Evolutionary conservation across 257 asterid species (phyloP).

Genomic region (Nicotiana tabacum): DNA sequence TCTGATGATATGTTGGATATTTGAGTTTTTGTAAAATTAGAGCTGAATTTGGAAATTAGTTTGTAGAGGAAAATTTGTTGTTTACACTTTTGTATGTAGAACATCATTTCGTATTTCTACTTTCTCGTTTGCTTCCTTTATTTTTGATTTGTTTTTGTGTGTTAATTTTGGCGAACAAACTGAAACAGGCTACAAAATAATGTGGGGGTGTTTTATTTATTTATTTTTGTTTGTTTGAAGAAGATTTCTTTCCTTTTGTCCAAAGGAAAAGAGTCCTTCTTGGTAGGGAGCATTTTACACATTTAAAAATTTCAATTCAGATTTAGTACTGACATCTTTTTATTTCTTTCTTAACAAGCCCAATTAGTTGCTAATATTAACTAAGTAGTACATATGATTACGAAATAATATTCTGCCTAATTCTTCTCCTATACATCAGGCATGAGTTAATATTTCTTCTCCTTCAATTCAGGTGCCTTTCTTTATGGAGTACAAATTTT

Average conservation of each 20-base stretch:
- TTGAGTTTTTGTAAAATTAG: background rate
- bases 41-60: background rate
- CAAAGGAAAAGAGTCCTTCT: no score
- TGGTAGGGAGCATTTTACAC: no score
- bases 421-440: no score
- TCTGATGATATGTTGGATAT: background rate
- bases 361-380: no score
- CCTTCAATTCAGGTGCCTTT: background rate
- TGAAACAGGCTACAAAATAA: no score
- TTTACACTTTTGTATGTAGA: background rate
- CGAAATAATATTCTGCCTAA: background rate
- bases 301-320: background rate
- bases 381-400: background rate
- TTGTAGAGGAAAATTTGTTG: background rate
- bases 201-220: no score
- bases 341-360: background rate
- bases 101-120: background rate
- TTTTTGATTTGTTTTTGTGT: no score
- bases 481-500: no score
- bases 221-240: no score
- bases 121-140: background rate
- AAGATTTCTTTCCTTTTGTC: no score
- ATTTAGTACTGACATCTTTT: no score
- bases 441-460: no score
- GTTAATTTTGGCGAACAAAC: background rate